Conservation (phyloP, 352 stramenopile species). For the Thraustotheca clavata region DNA sequence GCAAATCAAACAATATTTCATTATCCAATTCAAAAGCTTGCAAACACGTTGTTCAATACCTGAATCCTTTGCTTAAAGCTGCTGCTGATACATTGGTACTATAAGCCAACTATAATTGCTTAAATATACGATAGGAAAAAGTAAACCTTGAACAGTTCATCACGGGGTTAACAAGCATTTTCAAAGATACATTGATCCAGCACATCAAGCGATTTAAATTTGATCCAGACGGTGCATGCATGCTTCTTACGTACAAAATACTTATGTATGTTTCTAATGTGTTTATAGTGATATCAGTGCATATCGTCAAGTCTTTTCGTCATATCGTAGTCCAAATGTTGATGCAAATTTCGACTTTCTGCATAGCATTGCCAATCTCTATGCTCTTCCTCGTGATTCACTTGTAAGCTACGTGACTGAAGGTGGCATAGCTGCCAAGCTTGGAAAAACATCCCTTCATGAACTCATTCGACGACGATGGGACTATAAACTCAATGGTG, state of each 20-base stretch:
- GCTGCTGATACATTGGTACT: constrained; percentile 53
- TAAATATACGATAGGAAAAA: constrained; percentile 28
- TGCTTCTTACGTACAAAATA: constrained; percentile 45
- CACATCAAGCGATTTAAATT: constrained; percentile 72
- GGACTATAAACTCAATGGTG: constrained; percentile 74
- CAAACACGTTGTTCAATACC: constrained; percentile 58
- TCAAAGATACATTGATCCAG: constrained; percentile 68
- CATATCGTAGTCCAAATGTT: constrained; percentile 33
- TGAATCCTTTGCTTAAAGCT: constrained; percentile 45
- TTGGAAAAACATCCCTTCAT: constrained; percentile 48
- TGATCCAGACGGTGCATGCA: constrained; percentile 70
- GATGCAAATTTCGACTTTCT: constrained; percentile 69
- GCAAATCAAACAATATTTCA: constrained; percentile 61
- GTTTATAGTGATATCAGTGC: constrained; percentile 49
- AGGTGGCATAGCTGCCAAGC: constrained; percentile 44
- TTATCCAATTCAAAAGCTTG: constrained; percentile 61
- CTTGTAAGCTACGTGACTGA: constrained; percentile 68
- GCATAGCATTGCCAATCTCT: constrained; percentile 73
- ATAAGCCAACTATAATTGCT: constrained; percentile 10
- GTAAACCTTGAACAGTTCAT: constrained; percentile 64
- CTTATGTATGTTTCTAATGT: background rate
- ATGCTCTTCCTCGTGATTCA: constrained; percentile 65
- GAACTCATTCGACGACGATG: constrained; percentile 68
- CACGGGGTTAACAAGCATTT: constrained; percentile 35
- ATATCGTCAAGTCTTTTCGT: constrained; percentile 57